These are phyloP conservation scores for Aureobasidium uvarum DNA, from an alignment of 2,329 filamentous ascomycete genomes.

Conservation along the genomic window DNA sequence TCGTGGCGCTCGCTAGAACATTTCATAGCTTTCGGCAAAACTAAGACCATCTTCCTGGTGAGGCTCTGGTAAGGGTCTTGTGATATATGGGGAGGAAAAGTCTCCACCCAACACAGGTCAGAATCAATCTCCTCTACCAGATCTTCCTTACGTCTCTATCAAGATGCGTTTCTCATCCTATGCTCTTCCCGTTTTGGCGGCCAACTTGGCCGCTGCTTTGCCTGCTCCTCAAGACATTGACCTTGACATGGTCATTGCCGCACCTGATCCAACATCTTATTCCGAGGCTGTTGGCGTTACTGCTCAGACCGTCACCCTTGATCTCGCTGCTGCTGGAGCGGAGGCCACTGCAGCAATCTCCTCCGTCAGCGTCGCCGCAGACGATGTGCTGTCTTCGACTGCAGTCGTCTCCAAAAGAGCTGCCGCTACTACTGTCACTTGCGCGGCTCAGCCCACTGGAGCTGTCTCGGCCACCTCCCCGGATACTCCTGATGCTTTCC, in stretches of 20 bases:
- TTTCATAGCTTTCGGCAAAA: not conserved
- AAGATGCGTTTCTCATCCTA: conserved; percentile 26
- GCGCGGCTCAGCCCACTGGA: not conserved
- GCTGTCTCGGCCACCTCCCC: not conserved
- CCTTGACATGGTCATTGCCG: conserved; percentile 28
- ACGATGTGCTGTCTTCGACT: conserved; percentile 25
- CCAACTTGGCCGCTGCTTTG: conserved; percentile 29
- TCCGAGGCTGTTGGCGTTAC: conserved; percentile 25
- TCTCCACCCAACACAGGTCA: not conserved
- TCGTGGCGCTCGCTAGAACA: not conserved
- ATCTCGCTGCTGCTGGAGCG: conserved; percentile 29
- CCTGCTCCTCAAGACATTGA: conserved; percentile 33
- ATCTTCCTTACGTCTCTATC: not conserved
- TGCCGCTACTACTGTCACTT: not conserved
- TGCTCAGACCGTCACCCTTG: conserved; percentile 29
- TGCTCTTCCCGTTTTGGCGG: conserved; percentile 20
- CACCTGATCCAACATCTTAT: not conserved
- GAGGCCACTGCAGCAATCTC: conserved; percentile 29
- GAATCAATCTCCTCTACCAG: not conserved
- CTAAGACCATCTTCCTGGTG: not conserved
- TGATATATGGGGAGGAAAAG: not conserved
- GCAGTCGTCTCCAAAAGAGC: conserved; percentile 26
- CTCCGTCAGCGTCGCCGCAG: conserved; percentile 28
- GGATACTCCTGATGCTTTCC: not conserved
- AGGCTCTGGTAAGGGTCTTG: too few relatives aligned